Conservation (phyloP, 2,329 filamentous ascomycete genomes). For the Pyrenochaeta sp. region DNA sequence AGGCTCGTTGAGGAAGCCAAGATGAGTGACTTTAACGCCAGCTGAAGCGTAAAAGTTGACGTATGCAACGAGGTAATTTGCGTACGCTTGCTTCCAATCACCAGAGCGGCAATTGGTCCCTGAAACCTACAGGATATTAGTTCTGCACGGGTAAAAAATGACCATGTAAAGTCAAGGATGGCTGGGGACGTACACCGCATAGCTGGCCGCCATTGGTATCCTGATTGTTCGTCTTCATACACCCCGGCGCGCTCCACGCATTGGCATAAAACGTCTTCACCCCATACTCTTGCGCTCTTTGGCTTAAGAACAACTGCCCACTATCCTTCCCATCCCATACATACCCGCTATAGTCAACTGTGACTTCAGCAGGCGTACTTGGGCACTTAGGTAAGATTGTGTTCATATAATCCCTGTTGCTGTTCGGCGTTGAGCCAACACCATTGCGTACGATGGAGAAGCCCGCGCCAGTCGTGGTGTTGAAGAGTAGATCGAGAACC, state of each 20-base stretch:
- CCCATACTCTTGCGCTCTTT: conserved; percentile 57
- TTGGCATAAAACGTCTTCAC: conserved; percentile 59
- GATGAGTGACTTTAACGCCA: conserved; percentile 52
- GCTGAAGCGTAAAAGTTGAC: conserved; percentile 53
- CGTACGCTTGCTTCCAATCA: conserved; percentile 60
- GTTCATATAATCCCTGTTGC: conserved; percentile 50
- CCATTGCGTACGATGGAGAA: conserved; percentile 58
- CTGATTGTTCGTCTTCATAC: conserved; percentile 61
- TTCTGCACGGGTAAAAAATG: background rate
- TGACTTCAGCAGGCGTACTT: conserved; percentile 22
- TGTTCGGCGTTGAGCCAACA: conserved; percentile 55
- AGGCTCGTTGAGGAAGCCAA: conserved; percentile 59
- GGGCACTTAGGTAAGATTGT: conserved; percentile 39
- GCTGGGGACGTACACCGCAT: conserved; percentile 54
- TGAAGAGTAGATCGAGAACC: conserved; percentile 57
- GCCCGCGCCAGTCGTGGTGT: conserved; percentile 55
- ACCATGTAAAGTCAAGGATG: background rate
- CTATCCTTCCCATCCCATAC: conserved; percentile 40
- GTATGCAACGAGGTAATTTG: conserved; percentile 59
- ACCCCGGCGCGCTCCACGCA: conserved; percentile 61
- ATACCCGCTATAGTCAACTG: conserved; percentile 20
- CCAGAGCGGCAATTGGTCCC: conserved; percentile 49
- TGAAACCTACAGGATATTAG: conserved; percentile 20
- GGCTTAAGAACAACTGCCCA: conserved; percentile 62
- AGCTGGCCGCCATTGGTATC: conserved; percentile 57